A percentile compares a stretch with the other conserved stretches of the same genome.
Evolutionary conservation across 192 early-diverging fungal genomes (phyloP).

Genomic region (Coemansia biformis): DNA sequence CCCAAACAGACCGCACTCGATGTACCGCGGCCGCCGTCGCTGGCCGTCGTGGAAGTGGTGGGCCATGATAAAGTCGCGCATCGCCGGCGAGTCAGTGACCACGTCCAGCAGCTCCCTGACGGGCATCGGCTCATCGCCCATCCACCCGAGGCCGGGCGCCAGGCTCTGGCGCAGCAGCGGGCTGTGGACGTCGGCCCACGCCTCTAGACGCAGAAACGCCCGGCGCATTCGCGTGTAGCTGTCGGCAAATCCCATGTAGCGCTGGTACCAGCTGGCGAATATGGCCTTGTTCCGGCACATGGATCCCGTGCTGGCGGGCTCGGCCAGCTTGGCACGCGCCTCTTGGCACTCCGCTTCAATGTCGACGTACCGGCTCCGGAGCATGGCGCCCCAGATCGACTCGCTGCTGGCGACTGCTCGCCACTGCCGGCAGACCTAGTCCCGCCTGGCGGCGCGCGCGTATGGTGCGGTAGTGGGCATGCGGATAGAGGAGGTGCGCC

Average conservation of each 20-base stretch:
- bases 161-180: slow-evolving; percentile 23
- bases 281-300: slow-evolving; percentile 17
- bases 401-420: slow-evolving; percentile 18
- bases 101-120: slow-evolving; percentile 39
- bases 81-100: slow-evolving; percentile 27
- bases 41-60: slow-evolving; percentile 49
- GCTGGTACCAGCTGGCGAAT: slow-evolving; percentile 22
- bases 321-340: not conserved
- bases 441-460: too few relatives aligned
- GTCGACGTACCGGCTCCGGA: slow-evolving; percentile 10
- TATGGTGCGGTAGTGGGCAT: too few relatives aligned
- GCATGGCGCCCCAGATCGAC: slow-evolving; percentile 21
- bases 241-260: slow-evolving; percentile 27
- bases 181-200: slow-evolving; percentile 19
- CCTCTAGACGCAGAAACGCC: slow-evolving; percentile 16
- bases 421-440: slow-evolving; percentile 29
- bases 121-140: slow-evolving; percentile 26
- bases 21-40: slow-evolving; percentile 19
- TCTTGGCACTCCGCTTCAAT: not conserved
- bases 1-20: slow-evolving; percentile 33
- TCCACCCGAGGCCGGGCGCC: slow-evolving; percentile 38
- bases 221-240: slow-evolving; percentile 43
- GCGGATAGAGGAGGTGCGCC: too few relatives aligned
- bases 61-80: slow-evolving; percentile 42
- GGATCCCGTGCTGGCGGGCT: not conserved